phyloP scores from a whole-genome alignment of 768 basidiomycete species.

The Lentinula boryana region DNA sequence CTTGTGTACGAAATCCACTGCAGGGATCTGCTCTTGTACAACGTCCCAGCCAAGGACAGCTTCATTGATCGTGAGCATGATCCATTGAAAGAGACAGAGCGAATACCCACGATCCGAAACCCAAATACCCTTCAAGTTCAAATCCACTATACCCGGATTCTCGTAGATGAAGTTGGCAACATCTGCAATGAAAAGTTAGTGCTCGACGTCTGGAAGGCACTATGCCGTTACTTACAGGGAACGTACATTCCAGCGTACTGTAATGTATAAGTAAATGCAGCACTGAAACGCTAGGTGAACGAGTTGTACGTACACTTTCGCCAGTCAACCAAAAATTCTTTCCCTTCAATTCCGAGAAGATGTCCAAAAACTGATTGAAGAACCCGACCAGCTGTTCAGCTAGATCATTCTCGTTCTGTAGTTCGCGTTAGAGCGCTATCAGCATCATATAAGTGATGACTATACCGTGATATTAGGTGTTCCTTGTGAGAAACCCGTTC shows the following conservation, averaged over 20 bases:
- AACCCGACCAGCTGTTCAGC: slow-evolving; percentile 52
- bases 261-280: background rate
- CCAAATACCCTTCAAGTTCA: slow-evolving; percentile 67
- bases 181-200: slow-evolving; percentile 31
- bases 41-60: slow-evolving; percentile 58
- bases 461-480: slow-evolving; percentile 54
- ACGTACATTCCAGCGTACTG: slow-evolving; percentile 52
- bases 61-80: slow-evolving; percentile 15
- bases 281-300: background rate
- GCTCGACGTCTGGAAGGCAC: background rate
- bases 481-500: slow-evolving; percentile 74
- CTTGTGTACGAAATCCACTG: slow-evolving; percentile 69
- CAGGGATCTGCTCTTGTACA: slow-evolving; percentile 65
- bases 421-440: background rate
- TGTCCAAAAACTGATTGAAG: slow-evolving; percentile 67
- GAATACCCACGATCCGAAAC: slow-evolving; percentile 56
- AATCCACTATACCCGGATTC: slow-evolving; percentile 42
- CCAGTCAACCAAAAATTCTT: slow-evolving; percentile 69
- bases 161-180: slow-evolving; percentile 72
- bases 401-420: slow-evolving; percentile 42
- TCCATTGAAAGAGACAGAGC: background rate
- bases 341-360: slow-evolving; percentile 67
- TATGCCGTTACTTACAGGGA: slow-evolving; percentile 33
- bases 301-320: slow-evolving; percentile 55
- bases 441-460: slow-evolving; percentile 13